A percentile compares a stretch with the other conserved stretches of the same genome.
Conservation (phyloP, 352 stramenopile species). For the Globisporangium paddicum region DNA sequence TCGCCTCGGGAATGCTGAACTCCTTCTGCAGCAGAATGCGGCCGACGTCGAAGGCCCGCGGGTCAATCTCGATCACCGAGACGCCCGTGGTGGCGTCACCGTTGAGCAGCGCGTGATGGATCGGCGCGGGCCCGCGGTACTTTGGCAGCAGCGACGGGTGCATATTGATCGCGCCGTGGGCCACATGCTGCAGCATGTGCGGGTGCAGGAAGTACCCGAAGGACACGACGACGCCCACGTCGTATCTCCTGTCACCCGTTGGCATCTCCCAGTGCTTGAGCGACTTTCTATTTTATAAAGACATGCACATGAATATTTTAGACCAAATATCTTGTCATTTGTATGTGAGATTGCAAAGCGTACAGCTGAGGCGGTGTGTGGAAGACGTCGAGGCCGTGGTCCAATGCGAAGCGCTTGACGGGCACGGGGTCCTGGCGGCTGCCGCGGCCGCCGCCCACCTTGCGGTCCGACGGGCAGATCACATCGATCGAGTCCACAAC, state of each 20-base stretch:
- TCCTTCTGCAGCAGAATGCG: slow-evolving; percentile 62
- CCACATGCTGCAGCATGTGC: slow-evolving; percentile 62
- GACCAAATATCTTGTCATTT: neutral
- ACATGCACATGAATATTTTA: neutral
- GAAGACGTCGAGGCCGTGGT: slow-evolving; percentile 49
- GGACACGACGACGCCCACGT: slow-evolving; percentile 86
- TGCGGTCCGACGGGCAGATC: slow-evolving; percentile 77
- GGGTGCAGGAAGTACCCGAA: slow-evolving; percentile 86
- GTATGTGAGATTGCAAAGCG: neutral
- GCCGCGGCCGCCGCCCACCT: slow-evolving; percentile 43
- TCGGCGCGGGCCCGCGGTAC: slow-evolving; percentile 81
- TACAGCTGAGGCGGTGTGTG: slow-evolving; percentile 67
- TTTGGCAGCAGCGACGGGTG: slow-evolving; percentile 83
- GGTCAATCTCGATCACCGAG: slow-evolving; percentile 87
- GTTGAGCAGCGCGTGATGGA: slow-evolving; percentile 83
- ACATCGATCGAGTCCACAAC: slow-evolving; percentile 61
- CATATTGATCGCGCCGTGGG: slow-evolving; percentile 85
- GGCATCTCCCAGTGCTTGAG: slow-evolving; percentile 74
- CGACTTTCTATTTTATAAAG: slow-evolving; percentile 38
- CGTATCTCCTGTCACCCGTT: slow-evolving; percentile 32
- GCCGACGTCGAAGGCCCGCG: slow-evolving; percentile 74
- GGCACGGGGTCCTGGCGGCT: slow-evolving; percentile 64
- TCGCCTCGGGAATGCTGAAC: slow-evolving; percentile 36
- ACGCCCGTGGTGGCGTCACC: slow-evolving; percentile 71
- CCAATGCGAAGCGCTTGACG: slow-evolving; percentile 68